Conservation (phyloP, 2,329 filamentous ascomycete species). For the Pseudofabraea citricarpa region DNA sequence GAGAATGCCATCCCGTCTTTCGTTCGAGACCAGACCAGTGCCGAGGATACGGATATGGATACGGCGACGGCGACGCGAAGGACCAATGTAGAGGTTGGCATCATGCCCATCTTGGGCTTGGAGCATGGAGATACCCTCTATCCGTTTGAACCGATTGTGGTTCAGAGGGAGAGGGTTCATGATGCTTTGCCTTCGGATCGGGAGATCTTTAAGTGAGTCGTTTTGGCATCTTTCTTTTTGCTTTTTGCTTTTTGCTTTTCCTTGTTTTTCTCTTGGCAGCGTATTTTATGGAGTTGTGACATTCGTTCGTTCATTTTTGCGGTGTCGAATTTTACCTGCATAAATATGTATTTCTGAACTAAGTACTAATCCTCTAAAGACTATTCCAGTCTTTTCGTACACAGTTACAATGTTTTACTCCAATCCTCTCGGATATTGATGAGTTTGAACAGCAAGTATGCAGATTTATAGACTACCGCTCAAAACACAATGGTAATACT, state of each 20-base stretch:
- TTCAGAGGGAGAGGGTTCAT: background rate
- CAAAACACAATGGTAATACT: conserved; percentile 29
- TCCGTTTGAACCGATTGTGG: background rate
- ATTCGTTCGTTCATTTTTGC: background rate
- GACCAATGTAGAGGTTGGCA: background rate
- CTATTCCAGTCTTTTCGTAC: conserved; percentile 59
- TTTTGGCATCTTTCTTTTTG: too few species aligned
- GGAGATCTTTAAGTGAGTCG: background rate
- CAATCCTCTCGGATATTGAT: conserved; percentile 58
- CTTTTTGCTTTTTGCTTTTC: too few species aligned
- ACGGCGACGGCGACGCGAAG: background rate
- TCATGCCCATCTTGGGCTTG: background rate
- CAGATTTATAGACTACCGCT: conserved; percentile 56
- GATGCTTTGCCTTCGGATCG: background rate
- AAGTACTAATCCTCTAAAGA: too few species aligned
- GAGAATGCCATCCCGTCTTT: background rate
- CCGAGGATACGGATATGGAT: background rate
- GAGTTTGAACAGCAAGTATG: conserved; percentile 56
- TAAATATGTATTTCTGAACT: too few species aligned
- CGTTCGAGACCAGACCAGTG: background rate
- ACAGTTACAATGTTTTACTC: conserved; percentile 59
- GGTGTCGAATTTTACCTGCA: background rate
- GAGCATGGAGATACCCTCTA: background rate
- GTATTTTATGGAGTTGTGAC: background rate
- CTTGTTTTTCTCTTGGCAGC: background rate